Conservation (phyloP, 2,329 filamentous ascomycete species). For the Colletotrichum viniferum region DNA sequence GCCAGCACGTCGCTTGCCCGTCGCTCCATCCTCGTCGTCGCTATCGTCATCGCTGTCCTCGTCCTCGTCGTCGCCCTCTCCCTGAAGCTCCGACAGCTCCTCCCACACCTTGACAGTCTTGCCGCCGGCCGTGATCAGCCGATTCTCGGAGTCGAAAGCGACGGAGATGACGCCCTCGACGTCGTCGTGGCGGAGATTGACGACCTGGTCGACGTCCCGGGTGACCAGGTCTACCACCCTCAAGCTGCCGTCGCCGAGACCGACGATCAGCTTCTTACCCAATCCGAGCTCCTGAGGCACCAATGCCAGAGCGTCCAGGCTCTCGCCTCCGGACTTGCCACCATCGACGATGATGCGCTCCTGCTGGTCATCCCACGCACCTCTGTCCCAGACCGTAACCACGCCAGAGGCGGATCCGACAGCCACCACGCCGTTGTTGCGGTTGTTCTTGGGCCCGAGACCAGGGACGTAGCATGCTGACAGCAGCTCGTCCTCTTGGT, state of each 20-base stretch:
- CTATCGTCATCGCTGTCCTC: conserved; percentile 47
- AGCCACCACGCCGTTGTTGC: conserved; percentile 76
- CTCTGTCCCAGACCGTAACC: conserved; percentile 91
- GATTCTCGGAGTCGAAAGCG: conserved; percentile 81
- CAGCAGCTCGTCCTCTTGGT: conserved; percentile 94
- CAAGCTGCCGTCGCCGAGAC: conserved; percentile 80
- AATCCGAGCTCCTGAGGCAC: conserved; percentile 73
- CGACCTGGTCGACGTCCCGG: conserved; percentile 72
- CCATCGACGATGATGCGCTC: conserved; percentile 81
- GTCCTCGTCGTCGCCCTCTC: conserved; percentile 53
- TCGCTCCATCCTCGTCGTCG: conserved; percentile 46
- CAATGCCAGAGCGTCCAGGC: conserved; percentile 76
- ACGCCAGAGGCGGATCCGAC: conserved; percentile 80
- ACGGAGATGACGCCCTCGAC: conserved; percentile 83
- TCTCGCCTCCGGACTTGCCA: conserved; percentile 70
- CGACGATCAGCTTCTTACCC: conserved; percentile 78
- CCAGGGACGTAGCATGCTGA: conserved; percentile 80
- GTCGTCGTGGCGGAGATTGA: conserved; percentile 76
- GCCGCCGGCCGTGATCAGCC: conserved; percentile 90
- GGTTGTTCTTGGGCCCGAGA: conserved; percentile 67
- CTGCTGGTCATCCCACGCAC: conserved; percentile 94
- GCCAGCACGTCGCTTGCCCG: conserved; percentile 51
- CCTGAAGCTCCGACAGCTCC: conserved; percentile 67
- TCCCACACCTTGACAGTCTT: conserved; percentile 90
- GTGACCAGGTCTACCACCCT: conserved; percentile 76